Base-by-base conservation (phyloP, 768 basidiomycete genomes). In the Calocybe gangraenosa region DNA sequence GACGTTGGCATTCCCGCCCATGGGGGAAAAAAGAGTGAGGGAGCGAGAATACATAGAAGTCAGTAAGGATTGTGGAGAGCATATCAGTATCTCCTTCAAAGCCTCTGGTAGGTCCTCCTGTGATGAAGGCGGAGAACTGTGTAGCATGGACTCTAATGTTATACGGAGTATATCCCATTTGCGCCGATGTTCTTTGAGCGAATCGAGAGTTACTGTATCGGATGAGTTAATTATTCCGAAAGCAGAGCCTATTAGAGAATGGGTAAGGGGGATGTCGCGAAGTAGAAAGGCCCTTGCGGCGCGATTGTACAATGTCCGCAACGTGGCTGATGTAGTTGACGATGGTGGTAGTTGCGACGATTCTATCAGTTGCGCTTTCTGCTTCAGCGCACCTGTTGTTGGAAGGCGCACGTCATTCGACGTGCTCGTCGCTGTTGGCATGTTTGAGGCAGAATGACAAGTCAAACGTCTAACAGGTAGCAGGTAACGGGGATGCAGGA, bases 131-230 rank as follows among this genome's bases (percentile, higher is more conserved):
- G 79, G 77, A 0, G 84, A 74, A 11, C 78, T 61, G 56, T 85
- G 88, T 20, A 87, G 64, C 0, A 83, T 87, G 1, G 82, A 79
- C 59, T 92, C 88, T 44, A 90, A 74, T 0, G 88, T 92, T 50
- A 92, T 84, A 19, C 90, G 76, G 6, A 92, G 79, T 45, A 92
- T 80, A 56, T 92, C 89, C 90, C 90, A 92, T 67, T 90, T 91
- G 45, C 82, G 72, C 14, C 89, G 79, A 48, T 80, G 68, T 17
- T 74, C 65, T 44, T 73, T 68, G 3, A 79, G 68, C 2, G 54
- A 37, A 47, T 81, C 81, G 10, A 60, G 54, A 14, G 34, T 31
- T 7, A 53, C 25, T 6, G 48, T 48, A 23, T 52, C 42, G 4
- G 68, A 78, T 2, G 70, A 68, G 13, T 59, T 71, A 50, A 92